Evolutionary conservation across 2,329 filamentous ascomycete genomes (phyloP).

Genomic region (Aspergillus novoparasiticus): DNA sequence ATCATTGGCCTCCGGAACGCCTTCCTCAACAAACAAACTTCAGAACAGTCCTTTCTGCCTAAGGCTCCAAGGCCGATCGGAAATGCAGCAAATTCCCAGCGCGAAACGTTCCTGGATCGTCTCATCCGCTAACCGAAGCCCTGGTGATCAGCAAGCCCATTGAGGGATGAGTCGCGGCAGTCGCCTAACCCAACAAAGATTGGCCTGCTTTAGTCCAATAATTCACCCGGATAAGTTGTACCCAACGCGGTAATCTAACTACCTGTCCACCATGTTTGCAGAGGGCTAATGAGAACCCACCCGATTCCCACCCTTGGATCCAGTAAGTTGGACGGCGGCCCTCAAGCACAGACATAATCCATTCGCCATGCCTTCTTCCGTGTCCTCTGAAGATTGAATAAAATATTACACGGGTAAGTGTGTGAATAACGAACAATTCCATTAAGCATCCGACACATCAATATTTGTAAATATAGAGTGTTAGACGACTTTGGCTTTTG

Average conservation of each 20-base stretch:
- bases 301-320: conserved; percentile 11
- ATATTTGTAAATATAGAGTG: not conserved
- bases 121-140: conserved; percentile 19
- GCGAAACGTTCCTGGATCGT: conserved; percentile 25
- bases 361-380: conserved; percentile 16
- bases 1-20: not conserved
- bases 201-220: conserved; percentile 8
- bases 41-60: not conserved
- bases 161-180: conserved; percentile 12
- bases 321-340: conserved; percentile 4
- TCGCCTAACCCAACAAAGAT: conserved; percentile 13
- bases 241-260: conserved; percentile 3
- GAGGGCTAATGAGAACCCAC: conserved; percentile 6
- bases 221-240: not conserved
- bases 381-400: conserved; percentile 8
- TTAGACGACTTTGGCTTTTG: no score
- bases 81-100: conserved; percentile 11
- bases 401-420: not conserved
- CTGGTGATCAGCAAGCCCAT: conserved; percentile 21
- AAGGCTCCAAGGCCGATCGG: conserved; percentile 1
- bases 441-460: no score
- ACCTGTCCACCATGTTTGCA: not conserved
- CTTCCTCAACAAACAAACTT: not conserved
- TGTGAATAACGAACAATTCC: not conserved
- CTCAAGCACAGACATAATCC: conserved; percentile 14